A percentile compares a stretch with the other conserved stretches of the same genome.
These are phyloP conservation scores for Malassezia arunalokei DNA, from an alignment of 1,284 basidiomycete species.

Conservation along the genomic window DNA sequence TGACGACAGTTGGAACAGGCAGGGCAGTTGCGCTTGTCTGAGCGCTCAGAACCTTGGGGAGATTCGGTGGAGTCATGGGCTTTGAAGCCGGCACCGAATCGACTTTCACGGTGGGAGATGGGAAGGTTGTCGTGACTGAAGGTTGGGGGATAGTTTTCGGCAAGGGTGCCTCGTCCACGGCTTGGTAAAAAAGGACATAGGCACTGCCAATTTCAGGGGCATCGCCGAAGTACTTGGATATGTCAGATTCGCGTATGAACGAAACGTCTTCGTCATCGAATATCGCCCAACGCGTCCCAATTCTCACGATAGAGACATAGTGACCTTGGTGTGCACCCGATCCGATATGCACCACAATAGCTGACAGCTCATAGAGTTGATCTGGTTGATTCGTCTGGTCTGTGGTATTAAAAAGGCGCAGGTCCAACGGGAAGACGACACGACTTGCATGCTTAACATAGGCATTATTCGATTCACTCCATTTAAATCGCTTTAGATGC, in stretches of 20 bases:
- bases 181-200: constrained; percentile 95
- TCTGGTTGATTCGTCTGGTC: constrained; percentile 78
- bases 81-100: neutral
- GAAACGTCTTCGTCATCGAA: constrained; percentile 92
- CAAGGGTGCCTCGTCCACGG: constrained; percentile 48
- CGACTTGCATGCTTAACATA: constrained; percentile 92
- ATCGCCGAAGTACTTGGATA: constrained; percentile 87
- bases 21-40: neutral
- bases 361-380: constrained; percentile 81
- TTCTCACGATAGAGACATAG: constrained; percentile 87
- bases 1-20: too few species aligned
- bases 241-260: constrained; percentile 73
- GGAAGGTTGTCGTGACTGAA: neutral
- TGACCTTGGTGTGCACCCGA: constrained; percentile 91
- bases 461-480: constrained; percentile 72
- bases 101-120: neutral
- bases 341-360: constrained; percentile 93
- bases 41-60: neutral
- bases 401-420: constrained; percentile 89
- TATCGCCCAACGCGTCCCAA: constrained; percentile 67
- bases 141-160: neutral
- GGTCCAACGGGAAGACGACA: constrained; percentile 85
- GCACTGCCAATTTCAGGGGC: constrained; percentile 66
- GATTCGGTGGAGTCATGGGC: neutral
- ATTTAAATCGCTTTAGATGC: constrained; percentile 95